Evolutionary conservation across 352 stramenopile species (phyloP), one percentile per base, ranked within the genome.

Genomic region (Phytophthora ramorum): DNA sequence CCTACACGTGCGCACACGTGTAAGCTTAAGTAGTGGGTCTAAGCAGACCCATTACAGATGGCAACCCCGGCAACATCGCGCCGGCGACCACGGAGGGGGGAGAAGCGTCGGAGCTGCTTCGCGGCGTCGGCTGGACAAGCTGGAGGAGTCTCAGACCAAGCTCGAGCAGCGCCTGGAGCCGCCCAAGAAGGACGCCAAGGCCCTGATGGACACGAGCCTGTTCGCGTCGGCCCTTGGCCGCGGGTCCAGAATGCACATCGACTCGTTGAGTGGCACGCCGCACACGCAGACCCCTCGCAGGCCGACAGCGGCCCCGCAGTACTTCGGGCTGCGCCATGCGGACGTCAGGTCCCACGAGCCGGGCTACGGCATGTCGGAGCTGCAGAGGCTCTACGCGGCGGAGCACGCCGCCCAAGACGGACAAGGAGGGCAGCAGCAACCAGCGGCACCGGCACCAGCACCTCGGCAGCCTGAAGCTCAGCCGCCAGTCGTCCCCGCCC

Each of bases 61-160:
- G 16, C 14, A 53, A 53, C 26, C 46, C 46, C 5, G 28, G 26
- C 7, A n/a, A 26, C 24, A 0, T 28, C 6, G 46, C 46, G 26
- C 0, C 3, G 46, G 16, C 28, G 46, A 37, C 26, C 46, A 41
- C 46, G 16, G 28, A n/a, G 16, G 46, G 28, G 28, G 26, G n/a
- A 17, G 6, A n/a, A 26, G 28, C 46, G 28, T 28, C 26, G 46
- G 46, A 53, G 46, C 46, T 53, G 46, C 28, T 53, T 7, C 46
- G 46, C n/a, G 28, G 28, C 7, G 46, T 53, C 26, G 28, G 4
- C 46, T 53, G 46, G 46, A 53, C 28, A 41, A 53, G 46, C 46
- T 53, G 14, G 47, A 43, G 3, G n/a, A 53, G 46, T 53, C 28
- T 6, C 28, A 53, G 46, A n/a, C 28, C 28, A 38, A 53, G 26